Evolutionary conservation across 805 yeast species (phyloP), one percentile per base, ranked within the genome.

Genomic region (Cyberlindnera petersonii): DNA sequence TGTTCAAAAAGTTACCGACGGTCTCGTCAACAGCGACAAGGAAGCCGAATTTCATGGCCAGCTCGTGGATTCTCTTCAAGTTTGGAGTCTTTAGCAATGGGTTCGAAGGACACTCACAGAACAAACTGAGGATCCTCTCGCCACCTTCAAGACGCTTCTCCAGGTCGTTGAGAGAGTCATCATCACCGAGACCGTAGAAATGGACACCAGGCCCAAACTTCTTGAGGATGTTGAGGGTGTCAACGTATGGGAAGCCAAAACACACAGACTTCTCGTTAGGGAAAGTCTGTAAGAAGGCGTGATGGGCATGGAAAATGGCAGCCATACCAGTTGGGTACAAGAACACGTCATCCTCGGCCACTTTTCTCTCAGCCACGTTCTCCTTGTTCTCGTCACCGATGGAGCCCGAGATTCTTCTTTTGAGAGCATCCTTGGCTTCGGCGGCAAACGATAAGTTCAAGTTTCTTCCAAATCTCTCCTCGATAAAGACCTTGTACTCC

Each of bases 171-270:
- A 88, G 60, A 1, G 87, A 73, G 18, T 68, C 71, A 41, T 78
- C 82, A 53, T 86, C 95, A 16, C 96, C 96, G 49, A 76, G 66
- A 4, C 96, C 96, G 48, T 80, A 78, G 59, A 88, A 91, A 49
- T 79, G 79, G 27, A 83, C 85, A 26, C 97, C 97, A 4, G 89
- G 85, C 13, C 98, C 97, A 71, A 88, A 93, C 60, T 89, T 91
- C 54, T 74, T 73, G 52, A 93, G 69, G 42, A 93, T 79, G 50
- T 86, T 86, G 40, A 87, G 69, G 0, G 98, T 89, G 59, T 93
- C 98, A 21, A 86, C 93, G 60, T 91, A 93, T 6, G 98, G 96
- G 64, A 89, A 88, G 1, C 99, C 99, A 62, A 86, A 91, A 63
- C 96, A 87, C 2, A 88, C 95, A 2, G 95, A 79, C 58, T 86